phyloP scores from a whole-genome alignment of 2,329 filamentous ascomycete species.

The Sporothrix pseudoabietina region DNA sequence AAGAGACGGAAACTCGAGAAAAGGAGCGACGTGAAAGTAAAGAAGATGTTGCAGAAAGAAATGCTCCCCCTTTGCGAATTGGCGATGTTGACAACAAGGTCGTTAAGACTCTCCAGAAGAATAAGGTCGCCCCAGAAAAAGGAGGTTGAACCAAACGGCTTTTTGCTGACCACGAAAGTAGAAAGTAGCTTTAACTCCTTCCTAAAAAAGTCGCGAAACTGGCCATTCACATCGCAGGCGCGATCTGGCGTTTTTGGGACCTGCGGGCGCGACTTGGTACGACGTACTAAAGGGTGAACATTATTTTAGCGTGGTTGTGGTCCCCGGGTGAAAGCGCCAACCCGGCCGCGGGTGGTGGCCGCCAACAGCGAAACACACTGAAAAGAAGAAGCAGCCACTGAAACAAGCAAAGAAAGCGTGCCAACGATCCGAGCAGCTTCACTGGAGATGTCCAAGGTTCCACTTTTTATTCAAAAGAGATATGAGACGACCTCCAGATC shows the following conservation, averaged over 20 bases:
- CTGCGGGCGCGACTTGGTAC: not conserved
- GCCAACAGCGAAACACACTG: not conserved
- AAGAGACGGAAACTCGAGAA: not conserved
- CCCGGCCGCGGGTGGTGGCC: not conserved
- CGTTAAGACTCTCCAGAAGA: not conserved
- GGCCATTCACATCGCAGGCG: conserved; percentile 27
- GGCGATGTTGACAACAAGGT: conserved; percentile 4
- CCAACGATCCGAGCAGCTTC: conserved; percentile 12
- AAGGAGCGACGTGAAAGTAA: conserved; percentile 7
- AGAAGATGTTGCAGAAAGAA: not conserved
- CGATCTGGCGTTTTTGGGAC: conserved; percentile 22
- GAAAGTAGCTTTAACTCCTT: not conserved
- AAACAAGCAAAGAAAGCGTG: conserved; percentile 21
- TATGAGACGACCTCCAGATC: not conserved
- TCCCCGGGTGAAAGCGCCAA: not conserved
- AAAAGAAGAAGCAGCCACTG: not conserved
- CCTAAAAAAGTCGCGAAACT: conserved; percentile 9
- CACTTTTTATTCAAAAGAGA: not conserved
- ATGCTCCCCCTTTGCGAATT: not conserved
- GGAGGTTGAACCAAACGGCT: not conserved
- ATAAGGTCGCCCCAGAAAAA: conserved; percentile 15
- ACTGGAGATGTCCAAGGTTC: conserved; percentile 23
- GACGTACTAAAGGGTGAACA: not conserved
- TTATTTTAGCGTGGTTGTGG: conserved; percentile 18
- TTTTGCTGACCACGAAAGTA: not conserved